These are phyloP conservation scores for Xenosphaeropsis pyriputrescens DNA, from an alignment of 2,329 filamentous ascomycete species.

Conservation along the genomic window DNA sequence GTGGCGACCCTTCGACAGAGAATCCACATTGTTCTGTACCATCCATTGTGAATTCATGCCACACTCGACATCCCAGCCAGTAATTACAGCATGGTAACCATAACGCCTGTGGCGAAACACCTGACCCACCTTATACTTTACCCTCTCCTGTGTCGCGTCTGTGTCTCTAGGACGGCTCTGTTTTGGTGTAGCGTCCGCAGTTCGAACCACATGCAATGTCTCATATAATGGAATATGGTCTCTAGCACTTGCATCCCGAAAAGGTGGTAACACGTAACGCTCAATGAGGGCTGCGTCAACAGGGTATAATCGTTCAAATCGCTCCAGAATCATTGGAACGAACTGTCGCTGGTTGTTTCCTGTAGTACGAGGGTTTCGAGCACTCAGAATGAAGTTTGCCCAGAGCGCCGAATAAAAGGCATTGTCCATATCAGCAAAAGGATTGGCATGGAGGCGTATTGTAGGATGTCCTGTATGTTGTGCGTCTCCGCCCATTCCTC, in stretches of 20 bases:
- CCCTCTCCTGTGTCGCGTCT: slow-evolving; percentile 17
- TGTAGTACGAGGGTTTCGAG: slow-evolving; percentile 8
- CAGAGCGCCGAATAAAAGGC: slow-evolving; percentile 23
- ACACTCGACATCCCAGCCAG: slow-evolving; percentile 59
- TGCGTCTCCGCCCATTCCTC: slow-evolving; percentile 13
- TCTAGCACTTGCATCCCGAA: slow-evolving; percentile 14
- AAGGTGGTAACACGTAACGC: slow-evolving; percentile 19
- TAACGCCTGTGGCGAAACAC: slow-evolving; percentile 76
- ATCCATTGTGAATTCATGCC: slow-evolving; percentile 44
- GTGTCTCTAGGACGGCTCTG: slow-evolving; percentile 20
- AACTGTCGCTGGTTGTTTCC: slow-evolving; percentile 15
- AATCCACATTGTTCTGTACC: slow-evolving; percentile 46
- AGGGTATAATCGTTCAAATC: slow-evolving; percentile 20
- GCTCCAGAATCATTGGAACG: slow-evolving; percentile 18
- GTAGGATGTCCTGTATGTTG: slow-evolving; percentile 20
- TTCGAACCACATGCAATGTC: slow-evolving; percentile 37
- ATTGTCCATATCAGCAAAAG: slow-evolving; percentile 19
- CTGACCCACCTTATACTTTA: slow-evolving; percentile 63
- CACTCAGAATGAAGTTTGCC: slow-evolving; percentile 20
- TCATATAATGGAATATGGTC: slow-evolving; percentile 26
- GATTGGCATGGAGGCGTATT: slow-evolving; percentile 15
- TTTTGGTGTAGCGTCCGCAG: slow-evolving; percentile 38
- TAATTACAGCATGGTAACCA: slow-evolving; percentile 65
- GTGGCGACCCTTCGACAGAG: slow-evolving; percentile 38
- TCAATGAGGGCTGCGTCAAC: slow-evolving; percentile 23